Conservation (phyloP, 768 basidiomycete species). For the Boletus edulis region DNA sequence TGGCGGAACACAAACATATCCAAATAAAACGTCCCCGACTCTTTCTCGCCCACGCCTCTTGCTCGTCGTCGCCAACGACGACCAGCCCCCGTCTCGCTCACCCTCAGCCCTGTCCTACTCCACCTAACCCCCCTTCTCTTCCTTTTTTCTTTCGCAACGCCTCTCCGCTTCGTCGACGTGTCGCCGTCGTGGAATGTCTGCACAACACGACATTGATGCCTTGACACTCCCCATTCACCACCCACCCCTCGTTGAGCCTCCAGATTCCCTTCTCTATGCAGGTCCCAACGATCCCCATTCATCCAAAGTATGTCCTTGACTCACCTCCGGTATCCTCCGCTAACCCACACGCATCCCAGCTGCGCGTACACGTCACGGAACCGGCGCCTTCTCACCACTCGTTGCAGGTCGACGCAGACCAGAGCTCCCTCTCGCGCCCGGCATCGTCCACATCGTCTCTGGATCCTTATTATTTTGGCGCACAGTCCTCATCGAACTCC, state of each 20-base stretch:
- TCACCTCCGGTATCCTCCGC: background rate
- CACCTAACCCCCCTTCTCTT: constrained; percentile 16
- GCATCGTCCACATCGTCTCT: constrained; percentile 76
- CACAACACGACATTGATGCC: constrained; percentile 36
- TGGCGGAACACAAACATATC: constrained; percentile 23
- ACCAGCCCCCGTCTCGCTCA: constrained; percentile 18
- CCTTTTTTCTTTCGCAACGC: constrained; percentile 13
- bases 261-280: constrained; percentile 30
- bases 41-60: constrained; percentile 27
- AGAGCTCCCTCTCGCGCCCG: constrained; percentile 54
- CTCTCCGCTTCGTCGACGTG: background rate
- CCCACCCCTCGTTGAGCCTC: constrained; percentile 43
- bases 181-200: constrained; percentile 35
- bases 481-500: constrained; percentile 66
- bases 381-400: constrained; percentile 31
- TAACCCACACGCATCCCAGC: constrained; percentile 28
- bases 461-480: constrained; percentile 87
- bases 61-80: constrained; percentile 33
- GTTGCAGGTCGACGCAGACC: constrained; percentile 43
- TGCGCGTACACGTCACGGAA: constrained; percentile 48
- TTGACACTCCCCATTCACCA: constrained; percentile 16
- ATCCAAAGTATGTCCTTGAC: constrained; percentile 9
- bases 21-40: constrained; percentile 23
- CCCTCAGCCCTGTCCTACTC: constrained; percentile 13
- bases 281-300: constrained; percentile 2